Percentiles rank a stretch among this genome's conserved stretches.
Evolutionary conservation across 140 eudicot genomes (phyloP).

Genomic region (Cichorium intybus): DNA sequence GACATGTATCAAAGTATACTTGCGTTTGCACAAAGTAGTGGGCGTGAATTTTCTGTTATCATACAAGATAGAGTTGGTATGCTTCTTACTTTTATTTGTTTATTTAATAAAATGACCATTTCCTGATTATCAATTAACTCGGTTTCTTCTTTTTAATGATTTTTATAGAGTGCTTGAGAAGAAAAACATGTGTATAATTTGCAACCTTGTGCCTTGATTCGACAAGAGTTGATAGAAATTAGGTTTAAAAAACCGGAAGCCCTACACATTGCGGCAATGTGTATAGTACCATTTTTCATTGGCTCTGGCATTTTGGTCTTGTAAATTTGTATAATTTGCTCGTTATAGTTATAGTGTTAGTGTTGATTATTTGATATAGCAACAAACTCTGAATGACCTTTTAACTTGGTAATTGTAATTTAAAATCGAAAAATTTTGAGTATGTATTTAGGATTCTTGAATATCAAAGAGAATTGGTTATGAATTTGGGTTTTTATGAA

Average conservation of each 20-base stretch:
- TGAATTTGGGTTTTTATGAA: too few relatives aligned
- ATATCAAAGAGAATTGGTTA: background rate
- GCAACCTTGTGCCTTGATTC: conserved; percentile 1
- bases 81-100: conserved; percentile 6
- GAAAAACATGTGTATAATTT: conserved; percentile 32
- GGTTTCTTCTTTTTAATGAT: conserved; percentile 2
- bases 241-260: background rate
- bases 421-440: background rate
- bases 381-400: background rate
- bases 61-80: conserved; percentile 73
- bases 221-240: background rate
- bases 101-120: background rate
- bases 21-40: conserved; percentile 56
- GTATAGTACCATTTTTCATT: background rate
- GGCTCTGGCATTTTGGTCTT: background rate
- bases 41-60: conserved; percentile 50
- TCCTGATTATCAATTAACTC: background rate
- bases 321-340: background rate
- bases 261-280: background rate
- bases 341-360: background rate
- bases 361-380: background rate
- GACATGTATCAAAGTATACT: conserved; percentile 55
- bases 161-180: conserved; percentile 52
- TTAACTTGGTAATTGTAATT: background rate
- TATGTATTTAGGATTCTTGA: background rate